A percentile compares a stretch with the other conserved stretches of the same genome.
These are phyloP conservation scores for Krasilnikovozyma curviuscula DNA, from an alignment of 768 basidiomycete species.

Conservation along the genomic window DNA sequence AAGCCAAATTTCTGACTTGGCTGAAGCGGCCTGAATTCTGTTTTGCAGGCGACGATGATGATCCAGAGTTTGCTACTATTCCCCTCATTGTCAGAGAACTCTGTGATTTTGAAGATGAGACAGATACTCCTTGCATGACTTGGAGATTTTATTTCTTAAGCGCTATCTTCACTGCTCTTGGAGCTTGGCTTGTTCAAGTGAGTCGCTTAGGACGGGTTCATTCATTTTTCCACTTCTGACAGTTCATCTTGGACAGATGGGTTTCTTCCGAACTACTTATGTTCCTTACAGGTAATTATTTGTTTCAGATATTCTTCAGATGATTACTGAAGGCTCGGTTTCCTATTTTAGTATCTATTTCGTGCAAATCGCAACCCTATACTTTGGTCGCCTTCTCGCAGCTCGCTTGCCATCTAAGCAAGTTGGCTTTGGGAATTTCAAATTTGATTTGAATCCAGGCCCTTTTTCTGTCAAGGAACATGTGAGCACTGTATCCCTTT, in stretches of 20 bases:
- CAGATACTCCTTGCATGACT: not conserved
- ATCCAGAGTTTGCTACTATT: not conserved
- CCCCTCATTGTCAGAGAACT: constrained; percentile 1
- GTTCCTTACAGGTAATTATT: no score
- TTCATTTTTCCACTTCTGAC: no score
- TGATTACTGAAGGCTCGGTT: no score
- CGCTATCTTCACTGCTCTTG: not conserved
- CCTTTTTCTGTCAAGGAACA: constrained; percentile 5
- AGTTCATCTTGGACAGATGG: not conserved
- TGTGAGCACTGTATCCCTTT: no score
- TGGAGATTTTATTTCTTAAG: not conserved
- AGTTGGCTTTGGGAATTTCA: not conserved
- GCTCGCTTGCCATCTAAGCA: not conserved
- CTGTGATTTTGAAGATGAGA: constrained; percentile 5
- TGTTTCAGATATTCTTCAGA: no score
- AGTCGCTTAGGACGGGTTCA: no score
- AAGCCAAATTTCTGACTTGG: no score
- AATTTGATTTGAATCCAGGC: not conserved
- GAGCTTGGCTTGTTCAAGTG: no score
- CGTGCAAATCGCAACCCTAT: constrained; percentile 2
- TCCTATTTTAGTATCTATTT: constrained; percentile 1
- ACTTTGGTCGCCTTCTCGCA: constrained; percentile 3
- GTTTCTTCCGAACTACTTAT: constrained; percentile 3
- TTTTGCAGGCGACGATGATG: not conserved
- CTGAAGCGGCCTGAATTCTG: no score